These are phyloP conservation scores for Myriangium duriaei DNA, from an alignment of 2,329 filamentous ascomycete species.

Conservation along the genomic window DNA sequence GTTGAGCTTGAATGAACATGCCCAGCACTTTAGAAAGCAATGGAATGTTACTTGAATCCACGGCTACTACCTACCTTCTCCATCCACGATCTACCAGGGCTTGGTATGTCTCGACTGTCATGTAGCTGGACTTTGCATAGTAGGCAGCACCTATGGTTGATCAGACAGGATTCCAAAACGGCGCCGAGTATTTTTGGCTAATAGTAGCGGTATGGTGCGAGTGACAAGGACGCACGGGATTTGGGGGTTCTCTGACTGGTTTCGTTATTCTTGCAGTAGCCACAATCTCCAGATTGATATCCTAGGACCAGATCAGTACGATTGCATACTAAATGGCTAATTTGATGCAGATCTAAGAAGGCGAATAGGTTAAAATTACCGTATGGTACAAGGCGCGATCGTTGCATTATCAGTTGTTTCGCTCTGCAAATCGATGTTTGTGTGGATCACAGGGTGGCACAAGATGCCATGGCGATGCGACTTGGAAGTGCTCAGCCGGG, in stretches of 20 bases:
- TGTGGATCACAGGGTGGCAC: too few species aligned
- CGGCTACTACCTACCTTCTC: conserved; percentile 65
- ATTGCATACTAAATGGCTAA: too few species aligned
- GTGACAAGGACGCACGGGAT: conserved; percentile 33
- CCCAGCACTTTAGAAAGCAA: too few species aligned
- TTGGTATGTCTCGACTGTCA: conserved; percentile 59
- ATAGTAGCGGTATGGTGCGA: too few species aligned
- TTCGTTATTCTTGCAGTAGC: conserved; percentile 36
- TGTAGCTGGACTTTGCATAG: conserved; percentile 49
- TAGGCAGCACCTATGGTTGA: conserved; percentile 54
- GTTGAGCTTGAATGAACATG: neutral
- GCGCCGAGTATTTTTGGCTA: neutral
- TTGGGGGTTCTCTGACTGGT: conserved; percentile 35
- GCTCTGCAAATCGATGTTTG: too few species aligned
- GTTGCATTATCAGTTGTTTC: too few species aligned
- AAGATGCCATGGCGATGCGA: too few species aligned
- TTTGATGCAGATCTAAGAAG: too few species aligned
- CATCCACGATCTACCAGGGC: conserved; percentile 60
- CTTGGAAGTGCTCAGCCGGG: too few species aligned
- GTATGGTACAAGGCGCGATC: too few species aligned
- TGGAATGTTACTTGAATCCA: neutral
- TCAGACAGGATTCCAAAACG: conserved; percentile 14
- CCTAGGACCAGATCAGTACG: too few species aligned
- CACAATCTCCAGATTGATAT: conserved; percentile 37
- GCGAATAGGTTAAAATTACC: too few species aligned